Conservation (phyloP, 768 basidiomycete genomes). For the Pholiota molesta region DNA sequence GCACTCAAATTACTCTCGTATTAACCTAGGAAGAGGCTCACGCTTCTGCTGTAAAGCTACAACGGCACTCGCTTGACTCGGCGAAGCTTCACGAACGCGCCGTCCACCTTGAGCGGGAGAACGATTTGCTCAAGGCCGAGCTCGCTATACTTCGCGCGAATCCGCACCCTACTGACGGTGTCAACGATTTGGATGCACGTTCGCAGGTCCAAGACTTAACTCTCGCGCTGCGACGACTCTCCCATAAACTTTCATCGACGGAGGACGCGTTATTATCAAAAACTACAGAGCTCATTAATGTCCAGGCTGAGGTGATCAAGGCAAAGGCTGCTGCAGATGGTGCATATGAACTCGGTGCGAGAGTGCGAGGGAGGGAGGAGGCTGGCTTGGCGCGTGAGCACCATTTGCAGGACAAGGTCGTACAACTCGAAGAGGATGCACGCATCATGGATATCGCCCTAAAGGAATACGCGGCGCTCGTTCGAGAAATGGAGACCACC, state of each 20-base stretch:
- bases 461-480: conserved; percentile 75
- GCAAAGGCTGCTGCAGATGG: conserved; percentile 46
- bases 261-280: conserved; percentile 56
- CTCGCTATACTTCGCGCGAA: conserved; percentile 54
- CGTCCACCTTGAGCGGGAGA: conserved; percentile 59
- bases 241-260: conserved; percentile 66
- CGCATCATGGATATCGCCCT: conserved; percentile 68
- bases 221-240: conserved; percentile 66
- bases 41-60: conserved; percentile 64
- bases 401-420: conserved; percentile 47
- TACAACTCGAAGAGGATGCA: conserved; percentile 56
- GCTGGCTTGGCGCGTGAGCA: conserved; percentile 50
- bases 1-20: neutral
- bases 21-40: conserved; percentile 68
- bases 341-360: conserved; percentile 59
- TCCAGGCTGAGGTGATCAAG: conserved; percentile 45
- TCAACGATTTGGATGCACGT: conserved; percentile 29
- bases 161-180: conserved; percentile 42
- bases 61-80: conserved; percentile 59
- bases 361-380: conserved; percentile 58
- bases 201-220: conserved; percentile 56
- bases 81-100: conserved; percentile 50
- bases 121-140: conserved; percentile 58
- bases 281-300: conserved; percentile 47
- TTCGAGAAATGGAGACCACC: conserved; percentile 57